These are phyloP conservation scores for Bothriochloa decipiens DNA, from an alignment of 176 grass and related monocot genomes.

Conservation along the genomic window DNA sequence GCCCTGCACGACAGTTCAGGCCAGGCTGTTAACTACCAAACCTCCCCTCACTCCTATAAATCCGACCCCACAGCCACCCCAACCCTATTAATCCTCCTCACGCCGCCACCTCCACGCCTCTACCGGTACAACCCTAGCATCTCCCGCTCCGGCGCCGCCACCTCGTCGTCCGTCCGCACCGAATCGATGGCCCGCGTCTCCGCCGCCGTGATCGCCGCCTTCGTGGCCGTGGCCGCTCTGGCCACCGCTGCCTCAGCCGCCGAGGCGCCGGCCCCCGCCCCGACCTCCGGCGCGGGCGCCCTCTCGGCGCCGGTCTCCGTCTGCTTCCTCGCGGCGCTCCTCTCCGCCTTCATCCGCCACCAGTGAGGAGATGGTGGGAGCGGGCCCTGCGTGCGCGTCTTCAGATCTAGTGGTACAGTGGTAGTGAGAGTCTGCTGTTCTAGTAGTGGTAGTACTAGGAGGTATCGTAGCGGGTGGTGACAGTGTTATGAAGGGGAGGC, in stretches of 20 bases:
- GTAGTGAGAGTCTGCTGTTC: neutral
- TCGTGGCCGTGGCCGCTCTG: constrained; percentile 22
- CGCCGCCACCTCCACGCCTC: neutral
- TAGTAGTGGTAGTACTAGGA: neutral
- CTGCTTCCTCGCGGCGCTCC: constrained; percentile 42
- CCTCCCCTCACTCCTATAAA: constrained; percentile 13
- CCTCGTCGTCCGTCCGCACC: neutral
- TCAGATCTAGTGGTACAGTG: constrained; percentile 32
- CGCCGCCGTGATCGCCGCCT: constrained; percentile 11
- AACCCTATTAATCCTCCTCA: neutral
- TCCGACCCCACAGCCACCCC: neutral
- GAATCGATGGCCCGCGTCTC: constrained; percentile 37
- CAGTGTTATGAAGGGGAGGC: neutral
- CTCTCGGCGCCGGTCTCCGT: constrained; percentile 49
- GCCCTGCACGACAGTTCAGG: neutral
- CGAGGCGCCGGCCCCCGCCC: constrained; percentile 48
- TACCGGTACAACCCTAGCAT: constrained; percentile 33
- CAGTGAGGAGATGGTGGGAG: constrained; percentile 1
- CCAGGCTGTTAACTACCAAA: constrained; percentile 40
- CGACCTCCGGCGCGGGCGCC: constrained; percentile 26
- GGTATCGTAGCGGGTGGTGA: neutral
- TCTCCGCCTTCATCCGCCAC: constrained; percentile 48
- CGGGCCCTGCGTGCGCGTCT: too few species aligned
- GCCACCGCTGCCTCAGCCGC: constrained; percentile 33
- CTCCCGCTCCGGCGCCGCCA: neutral